Evolutionary conservation across 139 green algal genomes (phyloP), one percentile per base, ranked within the genome.

Genomic region (Picochlorum costavermella): DNA sequence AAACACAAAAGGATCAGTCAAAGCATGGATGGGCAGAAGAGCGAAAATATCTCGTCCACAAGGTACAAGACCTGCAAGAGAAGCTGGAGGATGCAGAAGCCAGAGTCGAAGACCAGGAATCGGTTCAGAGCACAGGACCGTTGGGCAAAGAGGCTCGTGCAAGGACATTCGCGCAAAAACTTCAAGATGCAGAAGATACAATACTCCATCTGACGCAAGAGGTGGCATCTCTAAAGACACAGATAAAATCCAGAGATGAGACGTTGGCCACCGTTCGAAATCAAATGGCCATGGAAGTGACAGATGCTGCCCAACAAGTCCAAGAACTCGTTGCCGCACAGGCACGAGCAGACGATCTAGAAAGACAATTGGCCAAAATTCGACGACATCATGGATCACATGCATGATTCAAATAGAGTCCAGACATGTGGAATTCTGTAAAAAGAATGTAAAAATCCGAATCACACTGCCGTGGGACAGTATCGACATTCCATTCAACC

Each of bases 291-390:
- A 61, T 48, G 14, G 64, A 79, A 61, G 48, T 81, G 20, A 28
- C 45, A 43, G 74, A 72, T n/a, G 63, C 67, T 23, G 66, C 57
- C 29, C 66, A 81, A 49, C 51, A 72, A 65, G 73, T 81, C 49
- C 56, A 76, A 43, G 43, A 51, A 46, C 55, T 69, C 28, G 37
- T 81, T 51, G 51, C 53, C 16, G 65, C 73, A 11, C 40, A 67
- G 55, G 43, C 12, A 29, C 65, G 60, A 29, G 66, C 62, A 49
- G 66, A 61, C 12, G 53, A 33, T 51, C 37, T 29, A 11, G 44
- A 40, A 44, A 55, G 30, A 61, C 45, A 68, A 29, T 60, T 23
- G 36, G 12, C 25, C 17, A 20, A 14, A 48, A 43, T 70, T 43
- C 61, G 64, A n/a, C 61, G 33, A 40, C 33, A 40, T 12, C 33